Conservation (phyloP, 208 protist species). For the Naegleria fowleri region DNA sequence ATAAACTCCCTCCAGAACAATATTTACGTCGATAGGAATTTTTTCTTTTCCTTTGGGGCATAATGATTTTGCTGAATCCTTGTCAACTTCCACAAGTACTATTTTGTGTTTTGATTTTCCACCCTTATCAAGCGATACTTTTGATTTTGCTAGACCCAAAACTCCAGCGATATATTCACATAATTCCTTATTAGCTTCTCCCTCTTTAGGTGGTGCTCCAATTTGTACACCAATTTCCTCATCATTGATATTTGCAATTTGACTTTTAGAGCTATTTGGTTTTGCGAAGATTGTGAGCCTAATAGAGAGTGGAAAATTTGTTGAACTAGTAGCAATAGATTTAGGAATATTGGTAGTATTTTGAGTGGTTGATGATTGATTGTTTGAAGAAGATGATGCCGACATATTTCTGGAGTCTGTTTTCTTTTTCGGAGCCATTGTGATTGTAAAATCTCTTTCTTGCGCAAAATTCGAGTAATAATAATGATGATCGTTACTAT, state of each 20-base stretch:
- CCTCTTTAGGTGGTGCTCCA: conserved; percentile 11
- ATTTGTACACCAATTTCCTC: conserved; percentile 4
- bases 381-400: neutral
- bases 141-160: neutral
- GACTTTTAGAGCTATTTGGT: neutral
- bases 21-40: neutral
- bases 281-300: neutral
- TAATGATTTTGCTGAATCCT: neutral
- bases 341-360: neutral
- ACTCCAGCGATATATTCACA: neutral
- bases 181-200: conserved; percentile 23
- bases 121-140: neutral
- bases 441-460: neutral
- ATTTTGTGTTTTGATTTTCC: neutral
- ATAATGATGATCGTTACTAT: no score
- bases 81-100: neutral
- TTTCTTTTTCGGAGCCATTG: neutral
- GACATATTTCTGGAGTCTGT: neutral
- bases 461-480: no score
- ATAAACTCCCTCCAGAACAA: neutral
- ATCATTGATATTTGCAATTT: neutral
- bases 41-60: neutral
- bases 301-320: neutral
- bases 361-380: neutral
- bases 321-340: neutral